Evolutionary conservation across 192 early-diverging fungal genomes (phyloP).

Genomic region (Umbelopsis vinacea): DNA sequence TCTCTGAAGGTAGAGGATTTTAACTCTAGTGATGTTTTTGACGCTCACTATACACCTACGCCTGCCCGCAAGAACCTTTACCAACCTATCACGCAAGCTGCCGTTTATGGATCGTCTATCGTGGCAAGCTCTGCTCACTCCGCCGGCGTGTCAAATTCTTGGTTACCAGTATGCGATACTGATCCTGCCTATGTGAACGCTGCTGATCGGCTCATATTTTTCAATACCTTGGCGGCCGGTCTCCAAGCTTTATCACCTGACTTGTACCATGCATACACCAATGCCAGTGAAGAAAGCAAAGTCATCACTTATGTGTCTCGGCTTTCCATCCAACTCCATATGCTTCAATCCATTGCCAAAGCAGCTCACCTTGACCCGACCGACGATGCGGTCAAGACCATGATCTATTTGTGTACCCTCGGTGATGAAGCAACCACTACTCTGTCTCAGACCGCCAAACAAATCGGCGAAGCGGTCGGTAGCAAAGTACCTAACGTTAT

Average conservation of each 20-base stretch:
- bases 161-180: constrained; percentile 13
- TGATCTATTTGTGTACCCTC: constrained; percentile 38
- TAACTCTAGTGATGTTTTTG: neutral
- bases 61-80: neutral
- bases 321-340: constrained; percentile 42
- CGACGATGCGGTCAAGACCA: constrained; percentile 38
- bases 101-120: constrained; percentile 20
- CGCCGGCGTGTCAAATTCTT: neutral
- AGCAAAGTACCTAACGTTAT: constrained; percentile 27
- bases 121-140: neutral
- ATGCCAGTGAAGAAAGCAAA: neutral
- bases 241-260: constrained; percentile 17
- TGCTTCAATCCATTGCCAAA: constrained; percentile 43
- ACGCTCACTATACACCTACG: constrained; percentile 19
- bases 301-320: constrained; percentile 18
- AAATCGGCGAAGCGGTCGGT: constrained; percentile 41
- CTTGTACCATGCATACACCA: constrained; percentile 1
- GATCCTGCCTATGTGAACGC: constrained; percentile 23
- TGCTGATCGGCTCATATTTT: constrained; percentile 36
- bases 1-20: constrained; percentile 16
- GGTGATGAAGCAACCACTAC: constrained; percentile 30
- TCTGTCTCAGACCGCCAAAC: constrained; percentile 34
- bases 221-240: constrained; percentile 39
- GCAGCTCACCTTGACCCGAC: constrained; percentile 30
- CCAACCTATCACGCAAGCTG: constrained; percentile 12